Evolutionary conservation across 202 grass and related monocot species (phyloP), one percentile per base, ranked within the genome.

Genomic region (Alloteropsis angusta): DNA sequence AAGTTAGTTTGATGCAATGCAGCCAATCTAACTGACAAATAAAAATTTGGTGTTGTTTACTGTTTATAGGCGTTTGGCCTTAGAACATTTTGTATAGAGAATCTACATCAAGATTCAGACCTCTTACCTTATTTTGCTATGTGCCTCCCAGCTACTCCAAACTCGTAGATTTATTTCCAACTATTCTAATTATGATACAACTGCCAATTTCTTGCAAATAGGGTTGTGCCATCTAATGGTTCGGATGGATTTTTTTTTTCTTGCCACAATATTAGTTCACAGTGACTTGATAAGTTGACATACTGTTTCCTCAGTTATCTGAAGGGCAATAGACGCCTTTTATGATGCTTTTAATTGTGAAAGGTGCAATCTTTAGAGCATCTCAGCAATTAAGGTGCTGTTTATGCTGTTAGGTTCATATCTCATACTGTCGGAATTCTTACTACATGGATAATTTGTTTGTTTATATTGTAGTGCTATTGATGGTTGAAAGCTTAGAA

Each of bases 401-500:
- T 62, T 53, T 17, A 21, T 80, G 60, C 30, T 74, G 16, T 75
- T 59, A 1, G 3, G 42, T 5, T 47, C 65, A 69, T 69, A 69
- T 65, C 56, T 64, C 54, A 35, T 68, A 15, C 47, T 81, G 21
- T 56, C 1, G 52, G n/a, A 55, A 35, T 21, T 65, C 0, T 4
- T 45, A 67, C 11, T 25, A 44, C 41, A 16, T 21, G 37, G 43
- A 54, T 50, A 12, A 19, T 47, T 34, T 80, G 32, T 26, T 68
- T 77, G 14, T 63, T 77, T 79, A 14, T 42, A 32, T 59, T 77
- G 65, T 88, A 85, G 65, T 81, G 71, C 72, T 85, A 67, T 44
- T 72, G 65, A 77, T 72, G 45, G 48, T 66, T 85, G 72, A 88
- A 55, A 81, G 41, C 48, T 60, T 37, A 81, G 71, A 76, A 49